These are phyloP conservation scores for Lepraria neglecta DNA, from an alignment of 495 filamentous ascomycete species.

Conservation along the genomic window DNA sequence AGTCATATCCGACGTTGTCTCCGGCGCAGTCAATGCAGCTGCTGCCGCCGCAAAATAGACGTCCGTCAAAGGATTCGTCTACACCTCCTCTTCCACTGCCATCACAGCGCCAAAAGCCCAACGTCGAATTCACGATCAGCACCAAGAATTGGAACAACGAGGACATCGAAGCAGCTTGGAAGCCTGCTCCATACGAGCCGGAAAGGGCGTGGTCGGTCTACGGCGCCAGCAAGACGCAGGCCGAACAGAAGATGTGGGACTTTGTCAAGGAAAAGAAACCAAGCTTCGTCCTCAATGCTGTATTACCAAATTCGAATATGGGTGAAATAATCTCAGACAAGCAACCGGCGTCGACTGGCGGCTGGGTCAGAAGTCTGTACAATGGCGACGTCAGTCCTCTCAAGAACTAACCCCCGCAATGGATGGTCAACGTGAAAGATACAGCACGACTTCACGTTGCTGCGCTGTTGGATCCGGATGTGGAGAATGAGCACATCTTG, in stretches of 20 bases:
- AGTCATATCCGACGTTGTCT: conserved; percentile 41
- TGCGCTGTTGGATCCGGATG: conserved; percentile 38
- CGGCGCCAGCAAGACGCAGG: conserved; percentile 48
- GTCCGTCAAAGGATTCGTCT: conserved; percentile 46
- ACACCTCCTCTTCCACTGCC: conserved; percentile 47
- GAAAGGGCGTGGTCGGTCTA: conserved; percentile 39
- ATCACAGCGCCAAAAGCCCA: conserved; percentile 17
- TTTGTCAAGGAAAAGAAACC: conserved; percentile 47
- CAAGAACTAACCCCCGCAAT: conserved; percentile 23
- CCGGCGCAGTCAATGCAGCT: conserved; percentile 37
- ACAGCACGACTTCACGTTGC: conserved; percentile 42
- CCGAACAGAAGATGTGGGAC: conserved; percentile 48
- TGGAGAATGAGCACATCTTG: conserved; percentile 44
- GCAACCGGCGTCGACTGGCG: conserved; percentile 27
- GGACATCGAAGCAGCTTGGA: conserved; percentile 40
- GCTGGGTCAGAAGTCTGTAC: conserved; percentile 28
- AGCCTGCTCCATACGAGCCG: conserved; percentile 33
- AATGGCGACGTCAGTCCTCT: conserved; percentile 27
- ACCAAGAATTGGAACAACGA: conserved; percentile 46
- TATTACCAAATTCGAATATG: conserved; percentile 43
- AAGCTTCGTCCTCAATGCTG: conserved; percentile 43
- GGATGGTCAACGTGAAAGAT: conserved; percentile 45
- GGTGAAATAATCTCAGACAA: conserved; percentile 33
- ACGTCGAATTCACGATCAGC: conserved; percentile 31
- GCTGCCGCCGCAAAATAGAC: conserved; percentile 40